Evolutionary conservation across 345 rosid species (phyloP), one percentile per base, ranked within the genome.

Genomic region (Toxicodendron radicans): DNA sequence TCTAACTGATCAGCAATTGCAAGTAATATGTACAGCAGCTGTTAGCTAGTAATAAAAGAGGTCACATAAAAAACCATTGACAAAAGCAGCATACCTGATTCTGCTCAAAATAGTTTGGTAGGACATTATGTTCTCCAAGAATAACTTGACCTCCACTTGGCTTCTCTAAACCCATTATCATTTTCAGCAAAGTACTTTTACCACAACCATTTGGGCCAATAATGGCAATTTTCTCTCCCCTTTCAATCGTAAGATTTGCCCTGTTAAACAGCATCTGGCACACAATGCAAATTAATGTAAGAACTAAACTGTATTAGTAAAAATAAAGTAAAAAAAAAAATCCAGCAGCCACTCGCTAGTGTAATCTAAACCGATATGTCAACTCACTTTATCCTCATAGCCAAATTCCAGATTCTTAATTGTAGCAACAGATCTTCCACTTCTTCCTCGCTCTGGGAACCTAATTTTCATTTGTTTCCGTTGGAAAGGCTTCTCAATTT

Each of bases 201-300:
- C 99, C 99, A 43, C 99, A 95, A 9, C 98, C 99, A 74, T 95
- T 95, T 7, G 99, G 99, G 27, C 99, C 99, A 71, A 95, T 84
- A 17, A 95, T 84, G 14, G 99, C 99, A 58, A 91, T 77, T 74
- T 95, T 95, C 79, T 95, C 96, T 56, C 99, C 98, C 74, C 87
- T 86, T 81, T 92, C 88, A 72, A 92, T 87, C 16, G 88, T 17
- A 68, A 95, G 92, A 85, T 87, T 87, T 23, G 96, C 89, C 81
- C 75, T 86, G 23, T 90, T 83, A 78, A 95, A 90, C 53, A 95
- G 83, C 58, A 90, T 71, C 99, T 92, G 90, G 52, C 46, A 74
- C 68, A 66, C 58, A 82, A 66, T 62, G 30, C 45, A 64, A 17
- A 66, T 23, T 12, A 58, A 45, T 72, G 64, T 71, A 23, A 64